These are phyloP conservation scores for Ophiostoma pallidulum DNA, from an alignment of 2,329 filamentous ascomycete species.

Conservation along the genomic window DNA sequence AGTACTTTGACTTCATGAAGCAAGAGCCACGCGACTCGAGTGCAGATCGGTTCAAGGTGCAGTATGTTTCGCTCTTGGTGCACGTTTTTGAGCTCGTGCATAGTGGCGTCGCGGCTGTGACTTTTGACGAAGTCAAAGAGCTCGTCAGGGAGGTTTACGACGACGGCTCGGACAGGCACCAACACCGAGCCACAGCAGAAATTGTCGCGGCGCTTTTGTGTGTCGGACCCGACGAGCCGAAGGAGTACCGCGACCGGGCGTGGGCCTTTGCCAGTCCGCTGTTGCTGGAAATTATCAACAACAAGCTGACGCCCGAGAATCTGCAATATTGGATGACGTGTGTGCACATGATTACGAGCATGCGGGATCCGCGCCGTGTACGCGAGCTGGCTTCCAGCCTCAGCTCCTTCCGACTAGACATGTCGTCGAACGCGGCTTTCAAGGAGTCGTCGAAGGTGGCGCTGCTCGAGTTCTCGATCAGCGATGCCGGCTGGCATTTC, in stretches of 20 bases:
- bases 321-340: conserved; percentile 91
- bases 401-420: conserved; percentile 78
- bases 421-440: conserved; percentile 93
- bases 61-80: conserved; percentile 75
- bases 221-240: conserved; percentile 68
- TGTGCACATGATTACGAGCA: conserved; percentile 77
- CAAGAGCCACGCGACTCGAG: conserved; percentile 23
- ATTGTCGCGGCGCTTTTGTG: conserved; percentile 80
- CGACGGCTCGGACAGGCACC: conserved; percentile 93
- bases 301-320: conserved; percentile 90
- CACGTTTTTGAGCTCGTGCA: conserved; percentile 87
- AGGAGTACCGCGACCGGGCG: conserved; percentile 62
- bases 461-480: conserved; percentile 77
- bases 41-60: conserved; percentile 72
- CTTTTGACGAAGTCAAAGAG: conserved; percentile 80
- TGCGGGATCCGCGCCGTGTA: conserved; percentile 78
- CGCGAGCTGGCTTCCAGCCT: conserved; percentile 81
- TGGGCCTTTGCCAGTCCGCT: conserved; percentile 91
- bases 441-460: conserved; percentile 97
- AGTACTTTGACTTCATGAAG: conserved; percentile 66
- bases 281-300: conserved; percentile 75
- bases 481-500: conserved; percentile 93
- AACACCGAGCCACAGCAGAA: conserved; percentile 90
- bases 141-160: conserved; percentile 69
- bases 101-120: conserved; percentile 64